These are phyloP conservation scores for Talaromyces sp. DNA, from an alignment of 2,329 filamentous ascomycete genomes.

Conservation along the genomic window DNA sequence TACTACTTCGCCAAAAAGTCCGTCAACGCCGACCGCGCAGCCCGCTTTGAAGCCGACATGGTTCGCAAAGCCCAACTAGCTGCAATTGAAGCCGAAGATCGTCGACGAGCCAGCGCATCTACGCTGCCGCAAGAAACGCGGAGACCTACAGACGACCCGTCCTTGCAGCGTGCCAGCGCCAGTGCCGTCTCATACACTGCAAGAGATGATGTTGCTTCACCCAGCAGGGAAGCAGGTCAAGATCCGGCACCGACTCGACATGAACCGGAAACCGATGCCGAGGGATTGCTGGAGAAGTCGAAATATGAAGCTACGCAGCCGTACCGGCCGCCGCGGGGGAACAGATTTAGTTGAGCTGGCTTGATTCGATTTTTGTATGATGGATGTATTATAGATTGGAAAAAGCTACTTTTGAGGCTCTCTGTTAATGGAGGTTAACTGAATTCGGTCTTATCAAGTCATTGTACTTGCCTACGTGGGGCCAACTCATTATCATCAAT, in stretches of 20 bases:
- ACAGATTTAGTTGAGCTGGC: slow-evolving; percentile 65
- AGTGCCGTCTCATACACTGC: slow-evolving; percentile 29
- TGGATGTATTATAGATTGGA: slow-evolving; percentile 6
- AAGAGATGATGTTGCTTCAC: slow-evolving; percentile 55
- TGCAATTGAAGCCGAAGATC: slow-evolving; percentile 35
- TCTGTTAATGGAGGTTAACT: neutral
- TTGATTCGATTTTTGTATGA: neutral
- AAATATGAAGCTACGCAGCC: slow-evolving; percentile 82
- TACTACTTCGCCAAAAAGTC: slow-evolving; percentile 95
- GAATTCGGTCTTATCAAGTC: neutral
- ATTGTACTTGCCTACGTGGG: neutral
- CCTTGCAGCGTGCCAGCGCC: slow-evolving; percentile 37
- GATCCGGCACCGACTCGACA: slow-evolving; percentile 87
- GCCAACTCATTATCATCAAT: neutral
- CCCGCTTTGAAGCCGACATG: slow-evolving; percentile 67
- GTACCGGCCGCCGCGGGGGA: slow-evolving; percentile 76
- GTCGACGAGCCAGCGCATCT: slow-evolving; percentile 25
- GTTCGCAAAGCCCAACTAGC: slow-evolving; percentile 50
- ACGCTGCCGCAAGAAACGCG: slow-evolving; percentile 11
- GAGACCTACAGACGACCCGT: slow-evolving; percentile 28
- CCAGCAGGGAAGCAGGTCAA: slow-evolving; percentile 67
- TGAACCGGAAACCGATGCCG: slow-evolving; percentile 66
- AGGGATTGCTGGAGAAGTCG: slow-evolving; percentile 70
- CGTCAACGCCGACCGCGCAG: slow-evolving; percentile 84
- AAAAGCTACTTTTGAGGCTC: neutral